These are phyloP conservation scores for Neonectria coccinea DNA, from an alignment of 2,329 filamentous ascomycete genomes.

Conservation along the genomic window DNA sequence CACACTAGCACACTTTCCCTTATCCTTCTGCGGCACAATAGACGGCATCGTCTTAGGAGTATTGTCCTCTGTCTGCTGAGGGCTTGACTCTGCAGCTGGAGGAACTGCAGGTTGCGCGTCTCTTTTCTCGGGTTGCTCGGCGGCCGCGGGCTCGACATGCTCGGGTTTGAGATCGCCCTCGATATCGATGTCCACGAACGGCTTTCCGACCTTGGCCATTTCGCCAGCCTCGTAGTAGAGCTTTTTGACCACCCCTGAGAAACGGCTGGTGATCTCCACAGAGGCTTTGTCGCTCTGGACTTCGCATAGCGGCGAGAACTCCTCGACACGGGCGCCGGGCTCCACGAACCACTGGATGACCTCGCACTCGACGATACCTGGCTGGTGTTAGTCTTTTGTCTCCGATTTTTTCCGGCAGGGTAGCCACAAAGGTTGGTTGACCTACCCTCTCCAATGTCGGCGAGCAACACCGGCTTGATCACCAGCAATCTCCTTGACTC, in stretches of 20 bases:
- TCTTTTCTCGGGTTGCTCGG: conserved; percentile 48
- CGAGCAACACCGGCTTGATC: conserved; percentile 83
- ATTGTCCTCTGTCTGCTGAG: conserved; percentile 30
- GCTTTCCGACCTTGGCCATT: conserved; percentile 95
- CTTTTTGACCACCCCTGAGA: conserved; percentile 95
- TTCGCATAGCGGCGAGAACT: conserved; percentile 97
- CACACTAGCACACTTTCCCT: conserved; percentile 77
- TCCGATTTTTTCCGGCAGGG: neutral
- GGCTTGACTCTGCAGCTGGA: conserved; percentile 22
- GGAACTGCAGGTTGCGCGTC: conserved; percentile 43
- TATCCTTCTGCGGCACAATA: conserved; percentile 48
- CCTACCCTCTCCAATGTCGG: conserved; percentile 87
- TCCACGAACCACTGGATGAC: conserved; percentile 99
- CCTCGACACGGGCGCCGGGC: conserved; percentile 93
- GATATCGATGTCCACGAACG: conserved; percentile 95
- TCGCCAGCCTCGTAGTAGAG: conserved; percentile 95
- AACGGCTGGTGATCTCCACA: conserved; percentile 93
- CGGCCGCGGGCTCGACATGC: conserved; percentile 51
- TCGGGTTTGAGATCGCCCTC: conserved; percentile 74
- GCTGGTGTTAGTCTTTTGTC: conserved; percentile 28
- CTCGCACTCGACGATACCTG: conserved; percentile 97
- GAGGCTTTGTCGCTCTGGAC: conserved; percentile 98
- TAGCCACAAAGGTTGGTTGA: conserved; percentile 7
- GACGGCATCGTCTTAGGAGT: conserved; percentile 13
- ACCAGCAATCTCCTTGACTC: conserved; percentile 62